Percentiles rank a stretch among this genome's conserved stretches.
Evolutionary conservation across 2,329 filamentous ascomycete species (phyloP).

Genomic region (Beauveria bassiana): DNA sequence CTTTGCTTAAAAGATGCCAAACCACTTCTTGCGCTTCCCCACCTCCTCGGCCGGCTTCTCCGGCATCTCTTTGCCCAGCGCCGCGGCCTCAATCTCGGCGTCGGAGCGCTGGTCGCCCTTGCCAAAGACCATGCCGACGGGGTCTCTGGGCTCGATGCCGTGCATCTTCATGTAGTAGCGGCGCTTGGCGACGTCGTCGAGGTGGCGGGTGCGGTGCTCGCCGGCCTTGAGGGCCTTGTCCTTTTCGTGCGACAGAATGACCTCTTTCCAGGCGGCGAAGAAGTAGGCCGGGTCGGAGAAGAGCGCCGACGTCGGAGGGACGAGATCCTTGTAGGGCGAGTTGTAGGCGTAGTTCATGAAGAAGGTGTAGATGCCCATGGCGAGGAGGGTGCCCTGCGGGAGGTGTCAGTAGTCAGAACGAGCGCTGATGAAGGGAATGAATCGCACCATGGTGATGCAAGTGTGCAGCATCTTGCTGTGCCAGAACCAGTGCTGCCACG

Average conservation of each 20-base stretch:
- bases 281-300: constrained; percentile 63
- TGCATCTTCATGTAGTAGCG: constrained; percentile 79
- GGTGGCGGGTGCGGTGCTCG: constrained; percentile 62
- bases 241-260: constrained; percentile 68
- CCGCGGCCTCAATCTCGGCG: constrained; percentile 28
- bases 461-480: constrained; percentile 69
- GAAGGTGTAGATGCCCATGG: constrained; percentile 65
- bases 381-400: constrained; percentile 54
- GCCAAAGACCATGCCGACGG: constrained; percentile 40
- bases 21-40: constrained; percentile 61
- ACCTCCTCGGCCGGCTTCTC: constrained; percentile 19
- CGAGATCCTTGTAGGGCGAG: constrained; percentile 71
- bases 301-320: constrained; percentile 64
- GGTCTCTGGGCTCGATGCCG: constrained; percentile 60
- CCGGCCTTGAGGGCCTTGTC: constrained; percentile 61
- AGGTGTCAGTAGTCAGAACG: not conserved
- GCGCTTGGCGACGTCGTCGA: constrained; percentile 85
- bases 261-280: constrained; percentile 56
- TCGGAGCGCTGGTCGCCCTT: constrained; percentile 29
- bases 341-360: constrained; percentile 69
- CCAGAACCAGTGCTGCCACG: constrained; percentile 78
- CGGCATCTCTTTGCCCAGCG: constrained; percentile 28
- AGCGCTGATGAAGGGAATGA: not conserved
- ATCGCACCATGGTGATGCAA: constrained; percentile 70
- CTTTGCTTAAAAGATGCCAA: constrained; percentile 66